Base-by-base conservation (phyloP, 2,329 filamentous ascomycete species). In the Fusarium sp. region DNA sequence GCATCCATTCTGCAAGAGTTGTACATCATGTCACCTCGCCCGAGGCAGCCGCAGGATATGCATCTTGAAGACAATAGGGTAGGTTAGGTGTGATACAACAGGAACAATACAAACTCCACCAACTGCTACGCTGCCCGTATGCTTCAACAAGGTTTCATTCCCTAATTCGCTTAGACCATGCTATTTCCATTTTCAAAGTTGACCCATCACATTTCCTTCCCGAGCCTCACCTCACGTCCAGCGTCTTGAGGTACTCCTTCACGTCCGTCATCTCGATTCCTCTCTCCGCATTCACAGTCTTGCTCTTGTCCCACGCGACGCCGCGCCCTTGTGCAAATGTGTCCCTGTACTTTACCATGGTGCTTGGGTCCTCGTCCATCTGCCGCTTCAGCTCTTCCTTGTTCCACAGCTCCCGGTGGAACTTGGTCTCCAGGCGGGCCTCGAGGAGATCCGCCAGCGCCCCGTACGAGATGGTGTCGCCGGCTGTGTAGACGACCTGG, bases 391-490 rank as follows among this genome's bases (percentile, higher is more conserved):
- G 78, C 54, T 81, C 76, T 1, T 83, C 81, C 25, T 86, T 67
- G 43, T 82, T 84, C 87, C 89, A 90, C 25, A 87, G 77, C 78
- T 89, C 87, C 50, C 86, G 85, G 66, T 80, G 76, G 23, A 92
- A 86, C 52, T 78, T 54, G 32, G 72, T 82, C 0, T 43, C 60
- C 10, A 83, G 83, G 5, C 85, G 82, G 18, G 77, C 77, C 62
- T 88, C 88, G 6, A 93, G 77, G 7, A 89, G 72, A 23, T 88
- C 86, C 4, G 88, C 90, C 52, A 93, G 73, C 48, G 84, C 73
- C 2, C 70, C 79, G 81, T 93, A 93, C 16, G 84, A 87, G 4
- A 93, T 75, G 0, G 91, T 93, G 69, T 93, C 90, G 0, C 92
- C 91, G 0, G 88, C 90, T 4, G 88, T 85, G 78, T 87, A 92